phyloP scores from a whole-genome alignment of 441 rosid genomes.

The Raphanus hybrid region DNA sequence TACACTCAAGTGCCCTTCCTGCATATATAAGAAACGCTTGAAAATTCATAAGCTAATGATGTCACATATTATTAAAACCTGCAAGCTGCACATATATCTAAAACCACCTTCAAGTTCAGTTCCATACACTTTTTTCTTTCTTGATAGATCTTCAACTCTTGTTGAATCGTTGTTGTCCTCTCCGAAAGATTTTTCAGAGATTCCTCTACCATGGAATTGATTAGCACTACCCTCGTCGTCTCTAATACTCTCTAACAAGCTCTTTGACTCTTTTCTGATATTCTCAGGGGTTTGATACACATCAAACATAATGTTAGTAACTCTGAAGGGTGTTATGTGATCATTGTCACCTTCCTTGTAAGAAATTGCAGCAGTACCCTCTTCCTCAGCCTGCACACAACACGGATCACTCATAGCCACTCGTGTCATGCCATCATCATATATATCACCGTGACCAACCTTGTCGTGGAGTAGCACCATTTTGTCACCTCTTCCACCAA shows the following conservation, averaged over 20 bases:
- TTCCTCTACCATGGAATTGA: background rate
- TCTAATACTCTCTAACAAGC: conserved; percentile 51
- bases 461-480: background rate
- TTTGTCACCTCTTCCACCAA: conserved; percentile 31
- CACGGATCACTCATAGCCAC: conserved; percentile 14
- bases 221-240: conserved; percentile 47
- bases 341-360: conserved; percentile 13
- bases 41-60: conserved; percentile 23
- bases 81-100: background rate
- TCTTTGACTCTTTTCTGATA: conserved; percentile 49
- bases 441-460: conserved; percentile 15
- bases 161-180: conserved; percentile 27
- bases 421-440: background rate
- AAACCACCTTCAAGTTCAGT: conserved; percentile 22
- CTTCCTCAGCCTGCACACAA: conserved; percentile 9
- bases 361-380: background rate
- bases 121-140: conserved; percentile 18
- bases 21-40: background rate
- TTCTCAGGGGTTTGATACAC: conserved; percentile 38
- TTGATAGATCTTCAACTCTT: conserved; percentile 13
- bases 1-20: conserved; percentile 25
- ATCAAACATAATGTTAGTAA: conserved; percentile 38
- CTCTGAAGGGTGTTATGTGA: conserved; percentile 36
- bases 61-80: conserved; percentile 6
- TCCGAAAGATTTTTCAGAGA: background rate